These are phyloP conservation scores for Fusarium xyrophilum DNA, from an alignment of 2,329 filamentous ascomycete species.

Conservation along the genomic window DNA sequence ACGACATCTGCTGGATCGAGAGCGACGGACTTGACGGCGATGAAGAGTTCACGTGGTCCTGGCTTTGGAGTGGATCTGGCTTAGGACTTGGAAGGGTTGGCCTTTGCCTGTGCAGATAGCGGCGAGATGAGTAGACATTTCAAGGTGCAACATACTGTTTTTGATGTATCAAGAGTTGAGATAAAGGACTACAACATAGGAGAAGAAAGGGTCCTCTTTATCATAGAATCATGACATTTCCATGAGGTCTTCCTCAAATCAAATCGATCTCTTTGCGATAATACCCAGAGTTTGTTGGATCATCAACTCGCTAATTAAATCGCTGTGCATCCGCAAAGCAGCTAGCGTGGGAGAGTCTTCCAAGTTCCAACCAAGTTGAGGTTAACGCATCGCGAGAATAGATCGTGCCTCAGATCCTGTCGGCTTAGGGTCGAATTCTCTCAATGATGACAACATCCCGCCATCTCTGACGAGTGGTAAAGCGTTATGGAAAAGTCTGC, in stretches of 20 bases:
- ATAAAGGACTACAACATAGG: fast-evolving
- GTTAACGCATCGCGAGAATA: conserved; percentile 21
- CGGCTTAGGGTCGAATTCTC: neutral
- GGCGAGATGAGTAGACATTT: conserved; percentile 51
- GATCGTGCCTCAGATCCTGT: neutral
- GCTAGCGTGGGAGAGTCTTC: conserved; percentile 34
- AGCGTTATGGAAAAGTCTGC: conserved; percentile 4
- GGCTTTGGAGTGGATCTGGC: conserved; percentile 53
- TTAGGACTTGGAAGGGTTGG: conserved; percentile 47
- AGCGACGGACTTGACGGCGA: conserved; percentile 56
- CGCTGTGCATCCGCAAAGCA: conserved; percentile 30
- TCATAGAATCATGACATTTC: neutral
- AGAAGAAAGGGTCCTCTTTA: neutral
- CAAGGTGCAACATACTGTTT: fast-evolving
- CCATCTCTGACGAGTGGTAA: neutral
- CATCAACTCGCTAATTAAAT: conserved; percentile 39
- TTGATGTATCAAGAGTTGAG: neutral
- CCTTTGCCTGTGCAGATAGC: conserved; percentile 48
- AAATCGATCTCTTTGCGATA: neutral
- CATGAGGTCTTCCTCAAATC: neutral
- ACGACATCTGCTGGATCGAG: conserved; percentile 56
- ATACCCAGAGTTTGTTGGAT: neutral
- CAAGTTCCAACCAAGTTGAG: conserved; percentile 10
- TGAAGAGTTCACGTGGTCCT: conserved; percentile 54
- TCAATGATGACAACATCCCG: neutral